These are phyloP conservation scores for Xerocomellus chrysenteron DNA, from an alignment of 768 basidiomycete genomes.

Conservation along the genomic window DNA sequence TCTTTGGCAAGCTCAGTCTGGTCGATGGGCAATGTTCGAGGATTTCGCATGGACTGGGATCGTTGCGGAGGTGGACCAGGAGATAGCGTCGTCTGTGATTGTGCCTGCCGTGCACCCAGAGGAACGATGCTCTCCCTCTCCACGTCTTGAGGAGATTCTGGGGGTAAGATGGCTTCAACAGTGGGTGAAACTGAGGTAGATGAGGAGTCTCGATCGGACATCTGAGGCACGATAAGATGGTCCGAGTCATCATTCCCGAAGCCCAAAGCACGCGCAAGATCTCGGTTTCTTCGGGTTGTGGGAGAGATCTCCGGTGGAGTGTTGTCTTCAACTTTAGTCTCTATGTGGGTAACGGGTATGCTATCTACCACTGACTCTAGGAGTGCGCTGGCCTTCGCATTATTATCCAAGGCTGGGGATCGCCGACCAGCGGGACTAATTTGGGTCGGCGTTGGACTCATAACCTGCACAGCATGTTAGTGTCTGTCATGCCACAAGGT, in stretches of 20 bases:
- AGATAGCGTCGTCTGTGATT: conserved; percentile 8
- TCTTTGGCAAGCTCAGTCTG: conserved; percentile 59
- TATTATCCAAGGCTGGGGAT: conserved; percentile 45
- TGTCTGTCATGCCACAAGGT: neutral
- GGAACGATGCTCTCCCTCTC: conserved; percentile 17
- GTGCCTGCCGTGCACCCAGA: conserved; percentile 2
- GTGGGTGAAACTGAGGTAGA: conserved; percentile 36
- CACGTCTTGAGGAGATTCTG: conserved; percentile 15
- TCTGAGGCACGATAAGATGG: conserved; percentile 21
- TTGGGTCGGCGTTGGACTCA: conserved; percentile 51
- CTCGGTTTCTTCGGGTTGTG: conserved; percentile 63
- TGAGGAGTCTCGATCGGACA: conserved; percentile 26
- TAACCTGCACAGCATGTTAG: conserved; percentile 41
- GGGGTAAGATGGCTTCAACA: conserved; percentile 33
- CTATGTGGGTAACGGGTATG: conserved; percentile 42
- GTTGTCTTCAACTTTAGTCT: conserved; percentile 26
- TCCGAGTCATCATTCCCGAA: conserved; percentile 54
- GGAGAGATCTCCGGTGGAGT: conserved; percentile 42
- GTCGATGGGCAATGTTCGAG: conserved; percentile 41
- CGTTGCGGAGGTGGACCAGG: conserved; percentile 25
- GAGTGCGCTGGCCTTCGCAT: conserved; percentile 61
- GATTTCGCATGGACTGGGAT: conserved; percentile 40
- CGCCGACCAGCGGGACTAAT: conserved; percentile 30
- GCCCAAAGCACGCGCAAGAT: conserved; percentile 68
- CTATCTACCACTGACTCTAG: conserved; percentile 61